Evolutionary conservation across 2,329 filamentous ascomycete genomes (phyloP).

Genomic region (Hortaea werneckii): DNA sequence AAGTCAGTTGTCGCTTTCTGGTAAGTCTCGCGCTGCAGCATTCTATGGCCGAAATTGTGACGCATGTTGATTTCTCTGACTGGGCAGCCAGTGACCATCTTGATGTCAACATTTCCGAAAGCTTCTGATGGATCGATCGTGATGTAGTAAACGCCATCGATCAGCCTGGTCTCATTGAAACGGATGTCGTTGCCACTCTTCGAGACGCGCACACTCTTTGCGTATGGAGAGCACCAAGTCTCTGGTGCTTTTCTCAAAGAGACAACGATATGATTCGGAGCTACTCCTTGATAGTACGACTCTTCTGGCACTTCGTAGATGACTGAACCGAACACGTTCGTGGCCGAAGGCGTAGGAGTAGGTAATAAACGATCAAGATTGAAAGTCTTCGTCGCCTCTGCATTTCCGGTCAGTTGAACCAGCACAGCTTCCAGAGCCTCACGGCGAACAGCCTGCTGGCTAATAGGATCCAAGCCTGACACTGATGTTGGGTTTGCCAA

Average conservation of each 20-base stretch:
- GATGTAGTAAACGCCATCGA: constrained; percentile 20
- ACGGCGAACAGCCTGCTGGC: neutral
- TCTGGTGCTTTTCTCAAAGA: constrained; percentile 10
- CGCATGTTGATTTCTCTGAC: constrained; percentile 11
- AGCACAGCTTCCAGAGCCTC: constrained; percentile 13
- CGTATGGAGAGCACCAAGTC: neutral
- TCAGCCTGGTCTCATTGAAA: constrained; percentile 17
- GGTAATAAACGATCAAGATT: constrained; percentile 21
- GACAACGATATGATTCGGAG: constrained; percentile 19
- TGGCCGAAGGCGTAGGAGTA: constrained; percentile 2
- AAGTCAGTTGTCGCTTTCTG: constrained; percentile 18
- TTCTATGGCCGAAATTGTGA: constrained; percentile 18
- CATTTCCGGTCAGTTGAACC: constrained; percentile 6
- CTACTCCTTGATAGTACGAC: constrained; percentile 8
- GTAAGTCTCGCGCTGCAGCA: constrained; percentile 16
- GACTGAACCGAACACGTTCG: constrained; percentile 5
- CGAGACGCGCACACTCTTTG: neutral
- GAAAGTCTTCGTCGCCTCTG: constrained; percentile 10
- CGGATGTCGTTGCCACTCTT: constrained; percentile 5
- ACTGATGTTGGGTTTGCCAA: too few species aligned
- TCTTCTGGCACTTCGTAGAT: constrained; percentile 2
- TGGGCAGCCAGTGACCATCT: constrained; percentile 14
- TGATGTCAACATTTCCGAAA: constrained; percentile 14
- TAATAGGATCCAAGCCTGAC: too few species aligned
- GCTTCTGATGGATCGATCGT: constrained; percentile 16